These are phyloP conservation scores for Lyophyllum decastes DNA, from an alignment of 768 basidiomycete genomes.

Conservation along the genomic window DNA sequence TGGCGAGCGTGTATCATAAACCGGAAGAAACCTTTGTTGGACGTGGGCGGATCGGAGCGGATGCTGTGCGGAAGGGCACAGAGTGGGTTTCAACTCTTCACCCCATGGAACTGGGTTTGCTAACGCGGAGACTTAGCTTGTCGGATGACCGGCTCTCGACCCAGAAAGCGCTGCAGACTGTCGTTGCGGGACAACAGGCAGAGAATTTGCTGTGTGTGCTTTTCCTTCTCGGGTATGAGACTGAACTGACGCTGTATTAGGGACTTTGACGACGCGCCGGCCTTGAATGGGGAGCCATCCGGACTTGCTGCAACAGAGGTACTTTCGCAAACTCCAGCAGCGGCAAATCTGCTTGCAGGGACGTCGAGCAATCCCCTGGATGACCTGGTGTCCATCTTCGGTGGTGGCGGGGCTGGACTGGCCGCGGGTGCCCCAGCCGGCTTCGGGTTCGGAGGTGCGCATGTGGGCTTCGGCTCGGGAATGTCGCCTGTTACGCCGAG, in stretches of 20 bases:
- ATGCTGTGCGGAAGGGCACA: conserved; percentile 63
- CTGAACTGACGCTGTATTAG: conserved; percentile 23
- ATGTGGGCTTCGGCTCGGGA: conserved; percentile 20
- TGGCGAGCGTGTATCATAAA: conserved; percentile 97
- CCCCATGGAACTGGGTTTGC: background rate
- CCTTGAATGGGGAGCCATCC: conserved; percentile 63
- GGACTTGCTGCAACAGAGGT: conserved; percentile 80
- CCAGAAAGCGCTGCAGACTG: conserved; percentile 88
- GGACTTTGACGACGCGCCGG: conserved; percentile 82
- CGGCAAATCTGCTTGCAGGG: conserved; percentile 72
- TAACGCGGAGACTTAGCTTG: conserved; percentile 33
- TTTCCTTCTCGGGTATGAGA: background rate
- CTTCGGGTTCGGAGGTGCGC: conserved; percentile 23
- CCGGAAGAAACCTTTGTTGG: conserved; percentile 96
- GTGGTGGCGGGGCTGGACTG: conserved; percentile 39
- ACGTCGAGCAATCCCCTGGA: conserved; percentile 89
- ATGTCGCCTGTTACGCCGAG: conserved; percentile 33
- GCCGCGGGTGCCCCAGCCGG: conserved; percentile 19
- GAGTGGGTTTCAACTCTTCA: conserved; percentile 47
- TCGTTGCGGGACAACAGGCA: conserved; percentile 87
- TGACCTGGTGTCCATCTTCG: conserved; percentile 93
- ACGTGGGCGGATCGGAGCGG: conserved; percentile 83
- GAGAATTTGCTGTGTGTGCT: conserved; percentile 79
- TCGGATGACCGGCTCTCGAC: conserved; percentile 73
- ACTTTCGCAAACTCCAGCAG: conserved; percentile 69